These are phyloP conservation scores for Rhizopus delemar DNA, from an alignment of 371 early-diverging fungal species.

Conservation along the genomic window DNA sequence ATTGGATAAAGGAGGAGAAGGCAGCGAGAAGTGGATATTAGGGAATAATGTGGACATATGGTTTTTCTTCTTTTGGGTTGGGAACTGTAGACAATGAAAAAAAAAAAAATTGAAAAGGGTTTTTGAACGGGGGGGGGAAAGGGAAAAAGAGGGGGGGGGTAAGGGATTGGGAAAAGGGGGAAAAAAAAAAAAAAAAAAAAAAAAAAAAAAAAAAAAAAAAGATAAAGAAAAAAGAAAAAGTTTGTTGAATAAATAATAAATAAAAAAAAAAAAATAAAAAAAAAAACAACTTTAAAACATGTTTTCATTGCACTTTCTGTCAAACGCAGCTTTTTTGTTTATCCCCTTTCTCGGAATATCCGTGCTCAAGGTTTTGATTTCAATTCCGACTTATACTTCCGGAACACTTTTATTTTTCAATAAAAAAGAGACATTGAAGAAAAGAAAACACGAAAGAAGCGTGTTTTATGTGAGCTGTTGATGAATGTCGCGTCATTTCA, in stretches of 20 bases:
- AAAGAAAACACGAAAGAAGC: too few relatives aligned
- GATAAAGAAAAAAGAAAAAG: too few relatives aligned
- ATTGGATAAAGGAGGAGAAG: conserved; percentile 21
- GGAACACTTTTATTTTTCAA: neutral
- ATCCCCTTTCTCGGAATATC: conserved; percentile 12
- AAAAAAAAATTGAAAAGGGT: conserved; percentile 7
- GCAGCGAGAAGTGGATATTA: conserved; percentile 6
- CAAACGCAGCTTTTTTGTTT: conserved; percentile 6
- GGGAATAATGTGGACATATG: neutral
- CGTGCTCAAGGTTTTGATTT: neutral
- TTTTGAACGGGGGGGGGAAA: neutral
- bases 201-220: neutral
- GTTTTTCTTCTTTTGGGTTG: neutral
- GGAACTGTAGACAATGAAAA: neutral
- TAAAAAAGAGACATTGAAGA: too few relatives aligned
- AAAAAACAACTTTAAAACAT: conserved; percentile 1
- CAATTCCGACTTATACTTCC: neutral
- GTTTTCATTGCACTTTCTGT: conserved; percentile 3
- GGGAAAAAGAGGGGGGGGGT: conserved; percentile 8
- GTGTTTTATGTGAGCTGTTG: neutral
- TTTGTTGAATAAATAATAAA: too few relatives aligned
- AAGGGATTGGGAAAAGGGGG: neutral
- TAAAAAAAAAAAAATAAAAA: conserved; percentile 7
- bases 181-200: neutral
- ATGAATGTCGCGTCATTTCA: neutral